Percentiles rank a stretch among this genome's conserved stretches.
Conservation (phyloP, 345 rosid species). For the Moricandia moricandioides region DNA sequence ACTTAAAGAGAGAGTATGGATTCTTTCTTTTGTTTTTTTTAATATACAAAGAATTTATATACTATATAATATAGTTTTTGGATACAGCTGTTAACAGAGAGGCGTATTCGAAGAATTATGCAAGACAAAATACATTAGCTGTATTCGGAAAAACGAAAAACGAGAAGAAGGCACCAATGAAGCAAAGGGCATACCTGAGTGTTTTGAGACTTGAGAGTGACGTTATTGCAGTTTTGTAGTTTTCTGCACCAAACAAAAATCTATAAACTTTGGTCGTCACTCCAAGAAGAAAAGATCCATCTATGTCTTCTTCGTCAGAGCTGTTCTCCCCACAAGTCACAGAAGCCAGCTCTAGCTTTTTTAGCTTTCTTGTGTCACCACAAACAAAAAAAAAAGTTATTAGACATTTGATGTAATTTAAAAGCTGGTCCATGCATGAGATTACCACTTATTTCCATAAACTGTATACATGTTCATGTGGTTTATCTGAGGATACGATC, state of each 20-base stretch:
- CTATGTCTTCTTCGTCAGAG: constrained; percentile 24
- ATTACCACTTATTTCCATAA: constrained; percentile 2
- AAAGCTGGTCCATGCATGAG: constrained; percentile 13
- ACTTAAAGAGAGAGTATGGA: constrained; percentile 9
- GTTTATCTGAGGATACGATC: not conserved
- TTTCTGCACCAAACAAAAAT: not conserved
- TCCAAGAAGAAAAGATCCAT: constrained; percentile 16
- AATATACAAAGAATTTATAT: not conserved
- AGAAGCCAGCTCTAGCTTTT: constrained; percentile 12
- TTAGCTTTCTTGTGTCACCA: constrained; percentile 32
- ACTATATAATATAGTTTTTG: not conserved
- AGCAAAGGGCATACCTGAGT: constrained; percentile 28
- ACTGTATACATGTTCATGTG: not conserved
- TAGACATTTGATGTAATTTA: constrained; percentile 2
- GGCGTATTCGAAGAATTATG: constrained; percentile 22
- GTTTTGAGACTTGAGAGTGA: constrained; percentile 27
- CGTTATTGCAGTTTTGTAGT: constrained; percentile 27
- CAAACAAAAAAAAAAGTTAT: not conserved
- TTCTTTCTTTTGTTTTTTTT: not conserved
- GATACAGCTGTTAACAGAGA: constrained; percentile 39
- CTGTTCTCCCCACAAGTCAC: constrained; percentile 21
- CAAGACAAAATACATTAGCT: constrained; percentile 22
- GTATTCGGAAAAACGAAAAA: constrained; percentile 17
- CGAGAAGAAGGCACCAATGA: constrained; percentile 31
- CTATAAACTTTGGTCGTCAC: constrained; percentile 22